Base-by-base conservation (phyloP, 2,329 filamentous ascomycete species). In the Teratosphaeria epicoccoides region DNA sequence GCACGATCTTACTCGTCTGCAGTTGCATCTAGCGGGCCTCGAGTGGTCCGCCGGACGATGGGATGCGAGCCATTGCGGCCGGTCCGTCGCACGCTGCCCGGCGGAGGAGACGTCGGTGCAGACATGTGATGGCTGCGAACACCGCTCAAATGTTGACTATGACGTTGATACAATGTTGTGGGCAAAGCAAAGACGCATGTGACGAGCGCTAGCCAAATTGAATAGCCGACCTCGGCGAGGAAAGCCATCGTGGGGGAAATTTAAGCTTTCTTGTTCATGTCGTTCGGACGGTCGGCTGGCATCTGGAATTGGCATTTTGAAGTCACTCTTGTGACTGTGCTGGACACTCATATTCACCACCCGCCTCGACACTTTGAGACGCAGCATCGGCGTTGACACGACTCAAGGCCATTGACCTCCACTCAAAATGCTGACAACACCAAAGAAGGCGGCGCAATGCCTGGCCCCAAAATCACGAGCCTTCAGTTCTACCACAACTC, bases 21-120 rank as follows among this genome's bases (percentile, higher is more conserved):
- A 62, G 56, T 11, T 23, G 26, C 61, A 37, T 93, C 88, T 20
- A 95, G 73, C 3, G 88, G 88, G 1, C 87, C 88, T 68, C 83
- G 87, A 4, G 88, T 93, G 44, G 84, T 79, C 43, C 84, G 81
- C 48, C 84, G 76, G 7, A 84, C 79, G 44, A 83, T 40, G 1
- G 62, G 61, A 49, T 63, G 61, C 2, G 64, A 66, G 12, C 63
- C 60, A 43, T 66, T 66, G 7, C 63, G 53, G 14, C 52, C 58
- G 47, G 64, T 24, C 6, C 64, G 59, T n/a, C 62, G 60, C 9
- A 58, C 55, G 24, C 62, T 65, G 33, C 58, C 59, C 1, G 58
- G 51, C 59, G 5, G 64, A 51, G 44, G 44, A 6, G 44, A 64
- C n/a, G 51, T 52, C 2, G 61, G 52, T 9, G 59, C 55, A 7